phyloP scores from a whole-genome alignment of 176 grass and related monocot genomes.

The Oryza glaberrima region DNA sequence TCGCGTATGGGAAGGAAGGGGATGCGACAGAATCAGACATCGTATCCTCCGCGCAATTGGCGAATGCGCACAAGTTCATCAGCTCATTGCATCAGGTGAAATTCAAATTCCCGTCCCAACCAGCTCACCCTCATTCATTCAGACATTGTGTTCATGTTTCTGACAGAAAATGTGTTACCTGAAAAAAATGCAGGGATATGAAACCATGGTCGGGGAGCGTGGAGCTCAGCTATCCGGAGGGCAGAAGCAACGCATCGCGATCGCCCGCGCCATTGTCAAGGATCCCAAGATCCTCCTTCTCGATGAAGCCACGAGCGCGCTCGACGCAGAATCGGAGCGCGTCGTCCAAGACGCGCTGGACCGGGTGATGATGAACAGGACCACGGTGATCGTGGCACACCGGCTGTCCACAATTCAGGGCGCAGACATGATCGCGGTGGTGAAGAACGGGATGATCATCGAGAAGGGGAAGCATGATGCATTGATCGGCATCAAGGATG shows the following conservation, averaged over 20 bases:
- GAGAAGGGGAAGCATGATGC: constrained; percentile 74
- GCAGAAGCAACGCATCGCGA: constrained; percentile 73
- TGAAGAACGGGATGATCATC: constrained; percentile 61
- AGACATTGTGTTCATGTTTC: background rate
- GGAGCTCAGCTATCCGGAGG: constrained; percentile 77
- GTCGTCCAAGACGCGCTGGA: constrained; percentile 69
- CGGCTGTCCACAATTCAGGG: constrained; percentile 63
- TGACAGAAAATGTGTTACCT: constrained; percentile 18
- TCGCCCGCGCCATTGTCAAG: constrained; percentile 69
- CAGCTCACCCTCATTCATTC: background rate
- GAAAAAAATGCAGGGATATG: constrained; percentile 64
- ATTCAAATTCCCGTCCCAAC: background rate
- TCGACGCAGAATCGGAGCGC: constrained; percentile 66
- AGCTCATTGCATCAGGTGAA: constrained; percentile 63
- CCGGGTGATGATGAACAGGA: constrained; percentile 51
- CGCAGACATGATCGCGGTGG: constrained; percentile 60
- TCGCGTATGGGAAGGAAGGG: constrained; percentile 74
- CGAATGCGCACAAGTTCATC: constrained; percentile 75
- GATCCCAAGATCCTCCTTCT: constrained; percentile 68
- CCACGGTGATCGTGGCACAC: constrained; percentile 60
- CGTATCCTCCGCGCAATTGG: constrained; percentile 42
- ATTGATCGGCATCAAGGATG: constrained; percentile 51
- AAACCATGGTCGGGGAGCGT: constrained; percentile 65
- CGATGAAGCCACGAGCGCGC: constrained; percentile 77
- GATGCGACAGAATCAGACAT: constrained; percentile 52